Conservation (phyloP, 2,329 filamentous ascomycete species). For the Hypomyces perniciosus region DNA sequence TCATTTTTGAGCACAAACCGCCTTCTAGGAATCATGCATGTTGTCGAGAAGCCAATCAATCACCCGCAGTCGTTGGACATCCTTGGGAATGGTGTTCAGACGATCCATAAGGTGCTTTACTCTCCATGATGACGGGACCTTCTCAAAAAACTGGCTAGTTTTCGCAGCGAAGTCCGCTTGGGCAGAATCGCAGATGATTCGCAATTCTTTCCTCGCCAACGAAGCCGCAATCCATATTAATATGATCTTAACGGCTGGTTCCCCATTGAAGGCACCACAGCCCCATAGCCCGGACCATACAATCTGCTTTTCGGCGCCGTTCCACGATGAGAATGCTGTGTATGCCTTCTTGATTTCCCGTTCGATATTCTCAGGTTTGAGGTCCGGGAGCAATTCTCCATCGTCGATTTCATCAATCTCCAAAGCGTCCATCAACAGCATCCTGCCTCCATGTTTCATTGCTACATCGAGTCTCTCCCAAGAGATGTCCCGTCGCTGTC, state of each 20-base stretch:
- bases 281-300: constrained; percentile 29
- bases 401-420: constrained; percentile 27
- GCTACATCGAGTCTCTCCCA: constrained; percentile 15
- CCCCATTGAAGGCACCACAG: constrained; percentile 31
- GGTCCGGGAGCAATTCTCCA: constrained; percentile 20
- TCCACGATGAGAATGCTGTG: constrained; percentile 22
- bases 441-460: constrained; percentile 20
- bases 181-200: constrained; percentile 14
- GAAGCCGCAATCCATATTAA: constrained; percentile 29
- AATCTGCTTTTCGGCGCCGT: constrained; percentile 1
- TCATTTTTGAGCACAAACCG: no score
- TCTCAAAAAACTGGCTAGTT: neutral
- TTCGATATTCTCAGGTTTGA: constrained; percentile 20
- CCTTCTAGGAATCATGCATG: no score
- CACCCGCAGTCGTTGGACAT: neutral
- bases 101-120: constrained; percentile 1
- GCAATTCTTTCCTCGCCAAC: constrained; percentile 17
- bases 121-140: neutral
- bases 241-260: constrained; percentile 26
- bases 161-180: constrained; percentile 4
- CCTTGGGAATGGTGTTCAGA: neutral
- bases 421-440: constrained; percentile 33
- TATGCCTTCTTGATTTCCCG: constrained; percentile 27
- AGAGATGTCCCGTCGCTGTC: constrained; percentile 24
- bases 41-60: constrained; percentile 5